Percentiles rank a stretch among this genome's conserved stretches.
Evolutionary conservation across 2,329 filamentous ascomycete genomes (phyloP).

Genomic region (Blumeria graminis): DNA sequence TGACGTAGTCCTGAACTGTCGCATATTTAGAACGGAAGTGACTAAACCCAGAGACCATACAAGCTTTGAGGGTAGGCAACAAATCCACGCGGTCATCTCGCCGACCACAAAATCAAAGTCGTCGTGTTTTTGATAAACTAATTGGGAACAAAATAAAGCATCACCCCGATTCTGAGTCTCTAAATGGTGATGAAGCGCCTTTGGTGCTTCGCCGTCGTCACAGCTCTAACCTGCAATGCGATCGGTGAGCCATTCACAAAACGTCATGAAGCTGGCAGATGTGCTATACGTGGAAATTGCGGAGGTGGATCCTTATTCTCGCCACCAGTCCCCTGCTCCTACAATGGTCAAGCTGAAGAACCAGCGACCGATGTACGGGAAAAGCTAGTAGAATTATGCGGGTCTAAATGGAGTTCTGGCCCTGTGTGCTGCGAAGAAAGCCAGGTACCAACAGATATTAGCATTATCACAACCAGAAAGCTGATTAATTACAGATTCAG

Average conservation of each 20-base stretch:
- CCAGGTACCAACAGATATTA: conserved; percentile 29
- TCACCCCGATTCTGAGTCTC: too few relatives aligned
- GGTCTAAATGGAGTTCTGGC: conserved; percentile 60
- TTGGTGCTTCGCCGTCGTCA: conserved; percentile 6
- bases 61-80: too few relatives aligned
- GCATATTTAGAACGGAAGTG: too few relatives aligned
- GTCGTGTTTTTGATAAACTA: too few relatives aligned
- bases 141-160: too few relatives aligned
- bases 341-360: conserved; percentile 60
- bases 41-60: too few relatives aligned
- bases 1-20: too few relatives aligned
- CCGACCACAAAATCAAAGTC: too few relatives aligned
- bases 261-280: conserved; percentile 68
- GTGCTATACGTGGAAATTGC: conserved; percentile 76
- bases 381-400: conserved; percentile 67
- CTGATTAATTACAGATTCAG: conserved; percentile 31
- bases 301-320: conserved; percentile 81
- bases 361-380: conserved; percentile 48
- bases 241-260: conserved; percentile 15
- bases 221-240: conserved; percentile 7
- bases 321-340: conserved; percentile 70
- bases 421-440: conserved; percentile 66
- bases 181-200: neutral
- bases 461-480: neutral
- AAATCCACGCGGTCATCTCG: too few relatives aligned